Base-by-base conservation (phyloP, 2,329 filamentous ascomycete species). In the Cladosporium sp. region DNA sequence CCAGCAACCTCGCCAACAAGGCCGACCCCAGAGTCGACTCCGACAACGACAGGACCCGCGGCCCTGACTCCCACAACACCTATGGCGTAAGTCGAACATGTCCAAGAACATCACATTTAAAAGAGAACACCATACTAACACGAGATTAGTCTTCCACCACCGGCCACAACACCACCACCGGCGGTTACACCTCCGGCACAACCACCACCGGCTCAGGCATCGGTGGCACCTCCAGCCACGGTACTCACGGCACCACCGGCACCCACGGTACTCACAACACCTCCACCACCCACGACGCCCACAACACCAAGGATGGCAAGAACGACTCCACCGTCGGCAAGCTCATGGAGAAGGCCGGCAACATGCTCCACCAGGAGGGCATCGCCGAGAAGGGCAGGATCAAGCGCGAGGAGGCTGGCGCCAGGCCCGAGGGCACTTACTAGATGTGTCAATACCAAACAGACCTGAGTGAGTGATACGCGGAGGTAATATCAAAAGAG, bases 281-380 rank as follows among this genome's bases (percentile, higher is more conserved):
- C 60, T 11, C 32, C 12, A 24, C 47, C 66, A n/a, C 15, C 8
- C 28, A 55, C 52, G 66, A 69, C 47, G n/a, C 12, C 24, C 28
- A 61, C 54, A 41, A 63, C 60, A 30, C 28, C 28, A 66, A 66
- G 28, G 64, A 68, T 65, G 24, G n/a, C 41, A 52, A 65, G 34
- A 24, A 57, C 72, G 82, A 85, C 72, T 85, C 83, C 60, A 82
- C 81, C 18, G 63, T 86, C 26, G 86, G 86, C 57, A 87, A 86
- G 77, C 65, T 88, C 28, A 78, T 88, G 75, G 85, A 89, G 78
- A 88, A 87, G 80, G 83, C 82, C 6, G 85, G 86, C 10, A 74
- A 77, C 14, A 71, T 84, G 59, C 70, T 88, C 68, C 76, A 82
- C 64, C 86, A 80, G 70, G 78, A 82, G 18, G 78, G 76, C 52